Evolutionary conservation across 176 grass and related monocot genomes (phyloP).

Genomic region (Poa pratensis): DNA sequence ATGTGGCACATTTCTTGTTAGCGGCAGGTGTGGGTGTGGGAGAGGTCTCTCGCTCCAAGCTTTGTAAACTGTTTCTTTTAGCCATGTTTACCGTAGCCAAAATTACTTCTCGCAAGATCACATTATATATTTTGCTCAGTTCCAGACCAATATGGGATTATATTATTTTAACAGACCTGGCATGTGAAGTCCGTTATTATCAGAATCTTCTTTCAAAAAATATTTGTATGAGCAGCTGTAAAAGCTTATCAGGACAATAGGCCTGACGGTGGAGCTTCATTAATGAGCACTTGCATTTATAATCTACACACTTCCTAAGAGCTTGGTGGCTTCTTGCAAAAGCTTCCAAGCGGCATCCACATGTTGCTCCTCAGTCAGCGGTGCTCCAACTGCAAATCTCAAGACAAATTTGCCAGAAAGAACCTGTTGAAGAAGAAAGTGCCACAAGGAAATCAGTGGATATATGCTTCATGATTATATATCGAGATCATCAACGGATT

Average conservation of each 20-base stretch:
- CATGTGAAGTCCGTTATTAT: not conserved
- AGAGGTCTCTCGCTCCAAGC: no score
- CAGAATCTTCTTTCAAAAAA: not conserved
- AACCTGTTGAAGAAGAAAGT: conserved; percentile 48
- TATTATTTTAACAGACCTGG: not conserved
- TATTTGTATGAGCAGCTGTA: not conserved
- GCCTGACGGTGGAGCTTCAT: not conserved
- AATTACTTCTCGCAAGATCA: no score
- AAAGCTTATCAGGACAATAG: not conserved
- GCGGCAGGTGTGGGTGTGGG: no score
- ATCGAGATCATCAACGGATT: not conserved
- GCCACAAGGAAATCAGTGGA: not conserved
- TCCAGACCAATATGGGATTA: not conserved
- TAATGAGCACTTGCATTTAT: not conserved
- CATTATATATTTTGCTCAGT: not conserved
- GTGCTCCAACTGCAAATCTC: conserved; percentile 64
- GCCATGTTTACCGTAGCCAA: no score
- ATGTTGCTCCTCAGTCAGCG: conserved; percentile 62
- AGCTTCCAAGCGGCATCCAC: conserved; percentile 66
- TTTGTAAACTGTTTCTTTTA: no score
- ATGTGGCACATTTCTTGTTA: no score
- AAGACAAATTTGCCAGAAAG: conserved; percentile 65
- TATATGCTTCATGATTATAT: not conserved
- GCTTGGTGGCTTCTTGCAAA: conserved; percentile 56
- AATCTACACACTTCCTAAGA: conserved; percentile 38